phyloP scores from a whole-genome alignment of 495 filamentous ascomycete species.

The Apiosordaria backusii region DNA sequence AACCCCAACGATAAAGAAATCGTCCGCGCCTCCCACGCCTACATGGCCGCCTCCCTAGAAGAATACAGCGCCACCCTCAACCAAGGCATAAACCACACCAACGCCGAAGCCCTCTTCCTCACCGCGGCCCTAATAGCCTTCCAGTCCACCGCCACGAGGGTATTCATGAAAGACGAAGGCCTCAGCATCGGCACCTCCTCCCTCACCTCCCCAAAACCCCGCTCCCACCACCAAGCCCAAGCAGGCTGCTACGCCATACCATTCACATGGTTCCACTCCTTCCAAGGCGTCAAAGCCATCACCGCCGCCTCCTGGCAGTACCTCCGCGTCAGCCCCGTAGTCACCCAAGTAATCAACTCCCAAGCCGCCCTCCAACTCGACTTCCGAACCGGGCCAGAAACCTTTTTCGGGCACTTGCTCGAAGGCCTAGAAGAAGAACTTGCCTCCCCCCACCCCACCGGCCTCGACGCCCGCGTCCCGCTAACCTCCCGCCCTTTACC shows the following conservation, averaged over 20 bases:
- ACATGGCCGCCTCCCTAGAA: constrained; percentile 54
- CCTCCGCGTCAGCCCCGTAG: constrained; percentile 47
- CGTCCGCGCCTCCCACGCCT: constrained; percentile 52
- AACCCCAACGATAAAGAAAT: constrained; percentile 50
- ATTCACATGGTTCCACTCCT: constrained; percentile 56
- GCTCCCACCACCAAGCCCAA: not conserved
- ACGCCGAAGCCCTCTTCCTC: constrained; percentile 54
- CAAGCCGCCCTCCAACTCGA: constrained; percentile 51
- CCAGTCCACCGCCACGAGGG: constrained; percentile 53
- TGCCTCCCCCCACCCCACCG: constrained; percentile 21
- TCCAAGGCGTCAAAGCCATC: constrained; percentile 56
- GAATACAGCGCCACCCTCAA: constrained; percentile 51
- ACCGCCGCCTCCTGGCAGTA: constrained; percentile 52
- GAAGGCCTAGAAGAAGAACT: constrained; percentile 50
- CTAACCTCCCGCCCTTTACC: not conserved
- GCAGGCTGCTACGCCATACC: constrained; percentile 45
- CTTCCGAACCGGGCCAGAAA: constrained; percentile 35
- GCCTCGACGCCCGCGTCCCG: constrained; percentile 15
- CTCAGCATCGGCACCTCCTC: constrained; percentile 11
- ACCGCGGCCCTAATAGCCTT: constrained; percentile 56
- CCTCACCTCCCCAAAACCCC: not conserved
- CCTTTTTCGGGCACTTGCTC: constrained; percentile 52
- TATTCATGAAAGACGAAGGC: constrained; percentile 47
- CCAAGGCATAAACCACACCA: constrained; percentile 47
- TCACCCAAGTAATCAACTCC: constrained; percentile 53